Percentiles rank a stretch among this genome's conserved stretches.
phyloP scores from a whole-genome alignment of 2,329 filamentous ascomycete genomes.

The Colletotrichum costaricense region DNA sequence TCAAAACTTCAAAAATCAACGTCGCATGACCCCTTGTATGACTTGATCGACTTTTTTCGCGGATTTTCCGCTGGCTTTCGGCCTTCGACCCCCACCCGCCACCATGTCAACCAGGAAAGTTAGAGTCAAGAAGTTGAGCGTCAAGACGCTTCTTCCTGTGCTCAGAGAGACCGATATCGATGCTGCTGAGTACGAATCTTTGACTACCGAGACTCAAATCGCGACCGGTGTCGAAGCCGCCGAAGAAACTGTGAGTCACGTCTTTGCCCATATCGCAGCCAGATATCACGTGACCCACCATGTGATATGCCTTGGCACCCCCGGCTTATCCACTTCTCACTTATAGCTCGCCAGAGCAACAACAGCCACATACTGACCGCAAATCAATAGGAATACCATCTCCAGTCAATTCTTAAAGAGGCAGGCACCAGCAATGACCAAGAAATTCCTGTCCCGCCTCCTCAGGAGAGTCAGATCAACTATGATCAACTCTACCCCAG shows the following conservation, averaged over 20 bases:
- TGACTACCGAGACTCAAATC: conserved; percentile 85
- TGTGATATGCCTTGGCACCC: conserved; percentile 50
- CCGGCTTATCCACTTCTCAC: conserved; percentile 21
- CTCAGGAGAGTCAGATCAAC: conserved; percentile 73
- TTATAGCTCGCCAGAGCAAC: neutral
- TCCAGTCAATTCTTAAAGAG: conserved; percentile 81
- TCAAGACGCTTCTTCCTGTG: conserved; percentile 88
- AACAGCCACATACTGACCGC: conserved; percentile 43
- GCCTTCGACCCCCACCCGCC: conserved; percentile 52
- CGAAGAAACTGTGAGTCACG: conserved; percentile 90
- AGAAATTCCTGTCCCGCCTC: conserved; percentile 75
- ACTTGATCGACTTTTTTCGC: conserved; percentile 72
- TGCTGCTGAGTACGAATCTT: conserved; percentile 84
- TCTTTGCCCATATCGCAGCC: conserved; percentile 41
- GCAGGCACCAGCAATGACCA: conserved; percentile 66
- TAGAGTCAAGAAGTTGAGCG: conserved; percentile 90
- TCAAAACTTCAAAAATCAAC: conserved; percentile 61
- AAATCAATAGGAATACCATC: conserved; percentile 83
- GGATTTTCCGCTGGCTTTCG: conserved; percentile 65
- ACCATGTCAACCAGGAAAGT: conserved; percentile 76
- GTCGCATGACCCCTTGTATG: conserved; percentile 69
- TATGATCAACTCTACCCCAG: conserved; percentile 91
- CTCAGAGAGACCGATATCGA: conserved; percentile 93
- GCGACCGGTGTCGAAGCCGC: conserved; percentile 97
- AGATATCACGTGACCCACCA: conserved; percentile 62